Conservation (phyloP, 345 rosid genomes). For the Stellera chamaejasme region DNA sequence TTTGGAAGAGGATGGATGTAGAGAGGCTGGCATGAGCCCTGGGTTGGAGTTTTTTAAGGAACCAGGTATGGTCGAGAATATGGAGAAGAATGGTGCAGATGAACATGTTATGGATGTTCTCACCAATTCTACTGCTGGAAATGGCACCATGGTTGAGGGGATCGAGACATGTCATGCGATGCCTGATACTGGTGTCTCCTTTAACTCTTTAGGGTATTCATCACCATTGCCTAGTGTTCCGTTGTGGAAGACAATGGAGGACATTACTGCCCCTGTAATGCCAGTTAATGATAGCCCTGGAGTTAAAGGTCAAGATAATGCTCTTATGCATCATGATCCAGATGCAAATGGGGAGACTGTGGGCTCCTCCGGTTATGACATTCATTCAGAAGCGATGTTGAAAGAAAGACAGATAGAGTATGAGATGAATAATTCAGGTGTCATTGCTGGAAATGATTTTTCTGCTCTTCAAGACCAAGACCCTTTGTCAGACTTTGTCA, state of each 20-base stretch:
- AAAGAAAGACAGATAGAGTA: constrained; percentile 8
- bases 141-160: constrained; percentile 15
- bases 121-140: constrained; percentile 10
- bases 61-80: background rate
- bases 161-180: constrained; percentile 9
- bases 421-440: constrained; percentile 16
- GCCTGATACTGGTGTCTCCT: constrained; percentile 18
- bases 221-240: constrained; percentile 24
- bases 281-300: constrained; percentile 18
- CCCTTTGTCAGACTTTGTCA: constrained; percentile 23
- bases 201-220: constrained; percentile 16
- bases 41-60: constrained; percentile 1
- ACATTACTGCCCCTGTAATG: constrained; percentile 27
- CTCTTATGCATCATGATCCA: constrained; percentile 5
- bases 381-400: constrained; percentile 7
- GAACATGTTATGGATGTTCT: constrained; percentile 10
- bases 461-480: constrained; percentile 36
- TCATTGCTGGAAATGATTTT: constrained; percentile 24
- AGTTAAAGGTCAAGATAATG: constrained; percentile 15
- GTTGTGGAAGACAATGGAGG: constrained; percentile 35
- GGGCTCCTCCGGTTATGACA: constrained; percentile 11
- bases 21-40: constrained; percentile 1
- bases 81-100: constrained; percentile 6
- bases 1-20: constrained; percentile 5
- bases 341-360: constrained; percentile 14